Evolutionary conservation across 129 eudicot species (phyloP).

Genomic region (Rutidosis leptorrhynchoides): DNA sequence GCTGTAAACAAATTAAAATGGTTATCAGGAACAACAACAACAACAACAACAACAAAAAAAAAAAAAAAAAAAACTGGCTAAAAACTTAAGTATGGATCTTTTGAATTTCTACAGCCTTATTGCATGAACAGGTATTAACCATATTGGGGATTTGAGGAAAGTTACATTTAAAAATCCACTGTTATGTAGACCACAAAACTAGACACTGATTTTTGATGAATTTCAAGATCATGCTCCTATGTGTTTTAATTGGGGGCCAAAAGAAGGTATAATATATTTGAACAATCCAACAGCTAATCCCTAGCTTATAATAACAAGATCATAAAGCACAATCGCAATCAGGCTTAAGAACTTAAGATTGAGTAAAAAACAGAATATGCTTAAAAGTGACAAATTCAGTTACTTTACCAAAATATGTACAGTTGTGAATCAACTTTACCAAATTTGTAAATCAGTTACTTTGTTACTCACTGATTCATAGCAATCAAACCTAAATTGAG

Average conservation of each 20-base stretch:
- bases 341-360: not conserved
- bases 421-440: no score
- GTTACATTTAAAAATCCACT: no score
- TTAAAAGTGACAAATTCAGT: not conserved
- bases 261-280: not conserved
- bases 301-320: not conserved
- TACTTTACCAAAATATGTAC: not conserved
- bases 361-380: no score
- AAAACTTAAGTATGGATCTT: no score
- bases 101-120: no score
- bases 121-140: no score
- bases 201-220: not conserved
- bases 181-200: no score
- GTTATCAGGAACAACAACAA: not conserved
- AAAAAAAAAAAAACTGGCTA: not conserved
- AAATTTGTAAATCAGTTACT: not conserved
- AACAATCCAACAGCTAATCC: not conserved
- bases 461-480: not conserved
- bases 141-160: no score
- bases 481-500: not conserved
- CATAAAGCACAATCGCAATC: not conserved
- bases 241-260: not conserved
- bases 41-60: no score
- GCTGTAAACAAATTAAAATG: constrained; percentile 39
- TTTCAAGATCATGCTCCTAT: constrained; percentile 11